These are phyloP conservation scores for Aspergillus nanangensis DNA, from an alignment of 495 filamentous ascomycete species.

Conservation along the genomic window DNA sequence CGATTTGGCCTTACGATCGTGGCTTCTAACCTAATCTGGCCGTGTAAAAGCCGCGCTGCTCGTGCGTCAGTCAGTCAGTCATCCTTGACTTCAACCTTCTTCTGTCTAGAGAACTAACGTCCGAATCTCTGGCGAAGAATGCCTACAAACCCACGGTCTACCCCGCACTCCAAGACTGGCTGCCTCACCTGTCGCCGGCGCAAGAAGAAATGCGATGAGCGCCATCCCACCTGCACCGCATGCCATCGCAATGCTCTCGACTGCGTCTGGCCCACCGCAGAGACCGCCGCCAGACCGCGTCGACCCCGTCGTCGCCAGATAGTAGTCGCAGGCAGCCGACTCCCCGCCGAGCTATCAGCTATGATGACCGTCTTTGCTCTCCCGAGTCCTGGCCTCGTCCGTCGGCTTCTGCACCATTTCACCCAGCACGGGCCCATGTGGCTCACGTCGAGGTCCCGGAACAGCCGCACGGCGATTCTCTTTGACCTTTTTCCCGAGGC, in stretches of 20 bases:
- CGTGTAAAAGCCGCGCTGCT: no score
- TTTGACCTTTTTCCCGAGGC: slow-evolving; percentile 9
- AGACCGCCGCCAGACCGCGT: neutral
- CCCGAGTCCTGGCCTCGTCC: slow-evolving; percentile 3
- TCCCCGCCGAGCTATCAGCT: slow-evolving; percentile 1
- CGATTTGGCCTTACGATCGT: no score
- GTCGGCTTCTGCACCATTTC: slow-evolving; percentile 14
- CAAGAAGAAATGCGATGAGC: slow-evolving; percentile 11
- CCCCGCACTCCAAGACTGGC: neutral
- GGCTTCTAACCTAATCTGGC: no score
- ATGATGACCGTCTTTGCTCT: slow-evolving; percentile 17
- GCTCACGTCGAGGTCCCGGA: slow-evolving; percentile 11
- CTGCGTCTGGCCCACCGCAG: slow-evolving; percentile 17
- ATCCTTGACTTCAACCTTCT: no score
- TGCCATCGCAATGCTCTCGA: slow-evolving; percentile 37
- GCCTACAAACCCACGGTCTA: neutral
- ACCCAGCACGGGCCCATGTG: slow-evolving; percentile 11
- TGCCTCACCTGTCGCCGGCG: slow-evolving; percentile 9
- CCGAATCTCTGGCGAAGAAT: neutral
- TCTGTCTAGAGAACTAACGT: neutral
- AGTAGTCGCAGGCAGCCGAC: neutral
- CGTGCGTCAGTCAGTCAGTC: no score
- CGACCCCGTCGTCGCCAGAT: neutral
- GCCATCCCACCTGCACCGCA: slow-evolving; percentile 1
- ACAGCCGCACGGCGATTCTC: slow-evolving; percentile 5